A percentile compares a stretch with the other conserved stretches of the same genome.
Evolutionary conservation across 1,139 yeast species (phyloP).

Genomic region (Magnusiomyces tetraspermus): DNA sequence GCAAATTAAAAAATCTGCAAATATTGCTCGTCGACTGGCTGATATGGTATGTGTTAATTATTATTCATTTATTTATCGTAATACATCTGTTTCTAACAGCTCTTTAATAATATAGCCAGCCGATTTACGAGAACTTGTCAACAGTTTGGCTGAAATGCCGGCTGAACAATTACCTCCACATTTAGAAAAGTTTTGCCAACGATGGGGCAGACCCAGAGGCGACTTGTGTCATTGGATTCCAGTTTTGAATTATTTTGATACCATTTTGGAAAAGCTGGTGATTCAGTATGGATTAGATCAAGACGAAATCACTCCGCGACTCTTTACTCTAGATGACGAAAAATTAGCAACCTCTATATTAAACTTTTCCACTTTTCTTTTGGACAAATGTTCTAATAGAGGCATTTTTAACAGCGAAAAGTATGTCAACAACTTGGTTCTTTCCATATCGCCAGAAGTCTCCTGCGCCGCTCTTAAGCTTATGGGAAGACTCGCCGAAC

Average conservation of each 20-base stretch:
- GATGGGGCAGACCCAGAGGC: slow-evolving; percentile 63
- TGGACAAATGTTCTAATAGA: slow-evolving; percentile 64
- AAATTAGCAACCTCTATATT: slow-evolving; percentile 45
- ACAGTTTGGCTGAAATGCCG: slow-evolving; percentile 31
- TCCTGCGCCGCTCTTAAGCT: slow-evolving; percentile 56
- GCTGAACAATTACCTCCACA: slow-evolving; percentile 32
- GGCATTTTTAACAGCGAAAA: slow-evolving; percentile 60
- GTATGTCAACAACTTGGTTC: slow-evolving; percentile 50
- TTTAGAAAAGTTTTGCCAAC: slow-evolving; percentile 27
- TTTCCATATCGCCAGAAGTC: slow-evolving; percentile 51
- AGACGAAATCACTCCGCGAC: slow-evolving; percentile 35
- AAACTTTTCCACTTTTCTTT: slow-evolving; percentile 50
- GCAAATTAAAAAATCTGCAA: slow-evolving; percentile 26
- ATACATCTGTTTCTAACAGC: not conserved
- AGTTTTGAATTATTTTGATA: slow-evolving; percentile 66
- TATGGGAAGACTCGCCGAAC: slow-evolving; percentile 51
- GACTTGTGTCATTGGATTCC: slow-evolving; percentile 72
- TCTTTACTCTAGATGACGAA: slow-evolving; percentile 41
- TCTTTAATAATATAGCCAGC: slow-evolving; percentile 33
- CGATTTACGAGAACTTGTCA: slow-evolving; percentile 37
- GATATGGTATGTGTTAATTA: slow-evolving; percentile 23
- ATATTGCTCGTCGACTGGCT: slow-evolving; percentile 24
- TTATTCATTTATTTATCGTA: not conserved
- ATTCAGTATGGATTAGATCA: slow-evolving; percentile 46
- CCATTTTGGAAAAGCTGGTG: slow-evolving; percentile 46